Conservation (phyloP, 306 rosid species). For the Prunus davidiana region DNA sequence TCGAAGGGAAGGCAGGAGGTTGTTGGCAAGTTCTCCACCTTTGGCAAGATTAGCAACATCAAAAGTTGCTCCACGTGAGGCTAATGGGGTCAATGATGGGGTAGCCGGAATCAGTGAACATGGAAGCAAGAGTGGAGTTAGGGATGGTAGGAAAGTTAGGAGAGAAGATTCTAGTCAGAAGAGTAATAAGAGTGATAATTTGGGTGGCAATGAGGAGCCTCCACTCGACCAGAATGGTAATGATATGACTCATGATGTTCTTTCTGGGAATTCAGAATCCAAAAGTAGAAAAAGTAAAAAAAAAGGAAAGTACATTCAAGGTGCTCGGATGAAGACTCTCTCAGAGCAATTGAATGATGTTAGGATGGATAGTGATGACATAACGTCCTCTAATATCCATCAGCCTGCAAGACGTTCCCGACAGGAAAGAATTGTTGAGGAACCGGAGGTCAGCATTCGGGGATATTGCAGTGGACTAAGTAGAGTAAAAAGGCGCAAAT, state of each 20-base stretch:
- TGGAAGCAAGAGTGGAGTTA: constrained; percentile 58
- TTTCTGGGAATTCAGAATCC: constrained; percentile 64
- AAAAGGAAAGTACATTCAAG: constrained; percentile 62
- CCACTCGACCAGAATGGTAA: constrained; percentile 43
- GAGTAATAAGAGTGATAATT: constrained; percentile 54
- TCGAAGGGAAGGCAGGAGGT: constrained; percentile 61
- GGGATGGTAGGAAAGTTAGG: constrained; percentile 58
- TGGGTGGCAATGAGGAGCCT: constrained; percentile 53
- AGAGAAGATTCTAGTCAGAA: constrained; percentile 72
- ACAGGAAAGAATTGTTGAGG: constrained; percentile 53
- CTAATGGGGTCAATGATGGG: constrained; percentile 43
- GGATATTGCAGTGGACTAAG: constrained; percentile 57
- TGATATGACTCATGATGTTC: constrained; percentile 46
- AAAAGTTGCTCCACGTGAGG: constrained; percentile 73
- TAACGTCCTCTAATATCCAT: constrained; percentile 71
- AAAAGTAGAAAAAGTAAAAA: constrained; percentile 61
- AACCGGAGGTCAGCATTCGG: constrained; percentile 54
- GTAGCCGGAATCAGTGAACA: constrained; percentile 47
- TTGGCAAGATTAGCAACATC: constrained; percentile 52
- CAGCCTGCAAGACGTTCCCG: constrained; percentile 49
- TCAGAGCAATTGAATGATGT: constrained; percentile 68
- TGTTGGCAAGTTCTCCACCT: constrained; percentile 71
- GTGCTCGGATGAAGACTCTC: constrained; percentile 62
- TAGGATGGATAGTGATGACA: constrained; percentile 75
- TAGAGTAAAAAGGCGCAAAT: constrained; percentile 69